Base-by-base conservation (phyloP, 2,329 filamentous ascomycete genomes). In the Penicillium psychrosexuale region DNA sequence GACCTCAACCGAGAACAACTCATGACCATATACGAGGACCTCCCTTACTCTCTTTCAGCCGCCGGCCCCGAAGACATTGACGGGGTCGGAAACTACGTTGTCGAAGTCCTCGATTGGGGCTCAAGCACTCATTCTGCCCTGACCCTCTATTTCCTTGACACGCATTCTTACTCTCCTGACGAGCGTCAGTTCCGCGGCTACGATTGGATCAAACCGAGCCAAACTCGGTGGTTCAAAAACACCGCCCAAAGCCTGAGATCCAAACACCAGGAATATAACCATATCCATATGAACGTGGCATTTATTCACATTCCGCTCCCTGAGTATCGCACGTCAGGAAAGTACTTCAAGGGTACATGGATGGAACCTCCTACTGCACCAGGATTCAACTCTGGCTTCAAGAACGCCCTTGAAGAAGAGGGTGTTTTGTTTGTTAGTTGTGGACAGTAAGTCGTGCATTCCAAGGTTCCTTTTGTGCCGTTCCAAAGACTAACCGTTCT, bases 261-360 rank as follows among this genome's bases (percentile, higher is more conserved):
- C 66, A 84, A 84, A 57, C 92, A 96, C 70, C 82, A 83, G 58
- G 86, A 91, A 65, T 99, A 97, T 73, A 90, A 89, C 0, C 90
- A 94, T 68, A 88, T 91, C 48, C 94, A 97, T 71, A 90, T 99
- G 83, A 89, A 99, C 69, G 84, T 97, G 72, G 91, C 94, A 0
- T 99, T 99, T 70, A 95, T 99, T 59, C 94, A 99, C 71, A 99
- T 99, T 53, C 94, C 94, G 0, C 78, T 99, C 3, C 92, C 94
- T 0, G 94, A 99, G 72, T 97, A 97, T 68, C 80, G 82, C 37
- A 82, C 86, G 47, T 69, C 75, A 1, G 78, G 82, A 2, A 83
- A 88, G 33, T 77, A 77, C 2, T 77, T 79, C 44, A 82, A 88
- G 17, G 94, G 94, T 9, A 79, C 84, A 27, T 94, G 87, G 85